Evolutionary conservation across 306 rosid genomes (phyloP).

Genomic region (Rosa chinensis): DNA sequence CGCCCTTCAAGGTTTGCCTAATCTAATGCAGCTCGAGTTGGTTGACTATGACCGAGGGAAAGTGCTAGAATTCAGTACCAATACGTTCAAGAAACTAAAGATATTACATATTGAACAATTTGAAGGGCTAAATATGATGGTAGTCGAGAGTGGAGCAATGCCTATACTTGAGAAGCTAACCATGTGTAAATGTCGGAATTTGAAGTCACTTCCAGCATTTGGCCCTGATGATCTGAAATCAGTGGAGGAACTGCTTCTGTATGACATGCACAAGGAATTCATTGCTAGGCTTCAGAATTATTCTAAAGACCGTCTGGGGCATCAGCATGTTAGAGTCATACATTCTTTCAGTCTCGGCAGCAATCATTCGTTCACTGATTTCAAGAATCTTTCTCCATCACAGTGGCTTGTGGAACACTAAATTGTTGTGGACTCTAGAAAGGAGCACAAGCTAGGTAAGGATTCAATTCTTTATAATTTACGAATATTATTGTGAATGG

Average conservation of each 20-base stretch:
- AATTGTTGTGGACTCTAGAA: neutral
- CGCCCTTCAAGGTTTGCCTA: neutral
- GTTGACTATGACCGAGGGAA: neutral
- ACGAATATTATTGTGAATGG: no score
- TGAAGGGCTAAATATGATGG: neutral
- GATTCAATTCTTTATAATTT: no score
- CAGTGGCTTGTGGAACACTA: neutral
- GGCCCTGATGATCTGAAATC: neutral
- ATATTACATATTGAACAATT: conserved; percentile 10
- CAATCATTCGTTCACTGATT: neutral
- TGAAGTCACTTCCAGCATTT: conserved; percentile 8
- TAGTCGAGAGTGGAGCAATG: neutral
- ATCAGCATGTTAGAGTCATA: neutral
- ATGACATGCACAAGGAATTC: conserved; percentile 3
- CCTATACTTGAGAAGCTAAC: conserved; percentile 22
- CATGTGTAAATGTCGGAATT: neutral
- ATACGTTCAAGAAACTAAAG: conserved; percentile 13
- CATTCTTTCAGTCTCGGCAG: neutral
- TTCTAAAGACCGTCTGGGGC: neutral
- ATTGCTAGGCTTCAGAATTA: neutral
- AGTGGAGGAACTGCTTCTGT: conserved; percentile 12
- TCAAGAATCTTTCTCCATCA: conserved; percentile 8
- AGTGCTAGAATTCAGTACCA: neutral
- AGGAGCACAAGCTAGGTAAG: neutral
- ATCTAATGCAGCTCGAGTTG: conserved; percentile 14